These are phyloP conservation scores for Mycosarcoma mackinlayi DNA, from an alignment of 1,284 basidiomycete genomes.

Conservation along the genomic window DNA sequence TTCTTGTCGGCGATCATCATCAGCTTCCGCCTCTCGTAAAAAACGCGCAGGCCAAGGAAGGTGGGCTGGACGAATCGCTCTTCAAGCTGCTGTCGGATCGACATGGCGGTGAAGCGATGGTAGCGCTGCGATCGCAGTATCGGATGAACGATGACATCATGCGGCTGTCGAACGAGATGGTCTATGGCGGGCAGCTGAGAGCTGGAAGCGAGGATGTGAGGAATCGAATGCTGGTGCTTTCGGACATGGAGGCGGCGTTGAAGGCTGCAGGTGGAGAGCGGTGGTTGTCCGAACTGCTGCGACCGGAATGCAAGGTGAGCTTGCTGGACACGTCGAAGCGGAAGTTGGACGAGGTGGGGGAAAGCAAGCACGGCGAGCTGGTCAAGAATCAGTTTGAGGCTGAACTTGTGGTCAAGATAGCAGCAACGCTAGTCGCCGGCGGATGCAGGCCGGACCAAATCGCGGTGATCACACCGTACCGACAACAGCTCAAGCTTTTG, in stretches of 20 bases:
- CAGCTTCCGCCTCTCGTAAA: conserved; percentile 89
- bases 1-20: conserved; percentile 96
- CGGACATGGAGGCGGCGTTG: conserved; percentile 64
- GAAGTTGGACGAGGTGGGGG: conserved; percentile 78
- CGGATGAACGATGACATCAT: conserved; percentile 98
- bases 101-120: conserved; percentile 80
- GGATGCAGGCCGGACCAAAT: conserved; percentile 80
- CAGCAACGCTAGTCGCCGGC: conserved; percentile 75
- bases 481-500: conserved; percentile 92
- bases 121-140: conserved; percentile 87
- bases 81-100: conserved; percentile 88
- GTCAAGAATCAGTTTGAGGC: conserved; percentile 83
- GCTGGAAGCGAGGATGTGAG: conserved; percentile 83
- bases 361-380: conserved; percentile 60
- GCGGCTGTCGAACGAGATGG: conserved; percentile 87
- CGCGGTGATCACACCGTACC: conserved; percentile 89
- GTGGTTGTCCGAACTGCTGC: conserved; percentile 77
- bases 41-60: conserved; percentile 78
- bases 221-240: conserved; percentile 74
- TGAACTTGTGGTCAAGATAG: conserved; percentile 73
- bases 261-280: neutral
- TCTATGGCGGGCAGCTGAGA: conserved; percentile 81
- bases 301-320: conserved; percentile 82
- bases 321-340: conserved; percentile 89
- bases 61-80: conserved; percentile 87